Conservation (phyloP, 148 eudicot genomes). For the Nepenthes gracilis region DNA sequence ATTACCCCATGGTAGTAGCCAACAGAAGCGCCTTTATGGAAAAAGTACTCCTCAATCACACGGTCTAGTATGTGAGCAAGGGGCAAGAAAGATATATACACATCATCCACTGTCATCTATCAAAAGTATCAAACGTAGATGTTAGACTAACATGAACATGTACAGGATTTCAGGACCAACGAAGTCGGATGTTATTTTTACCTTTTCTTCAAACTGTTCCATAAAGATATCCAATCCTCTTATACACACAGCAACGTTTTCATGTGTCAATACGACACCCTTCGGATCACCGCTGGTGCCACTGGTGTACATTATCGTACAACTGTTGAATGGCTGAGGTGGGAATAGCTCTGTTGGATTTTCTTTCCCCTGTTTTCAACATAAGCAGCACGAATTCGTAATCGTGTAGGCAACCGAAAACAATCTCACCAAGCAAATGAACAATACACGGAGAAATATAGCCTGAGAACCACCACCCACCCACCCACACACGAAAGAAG, state of each 20-base stretch:
- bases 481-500: too few relatives aligned
- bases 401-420: background rate
- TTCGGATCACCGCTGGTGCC: slow-evolving; percentile 98
- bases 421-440: background rate
- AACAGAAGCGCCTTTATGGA: slow-evolving; percentile 94
- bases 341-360: slow-evolving; percentile 38
- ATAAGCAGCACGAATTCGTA: background rate
- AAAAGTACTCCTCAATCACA: slow-evolving; percentile 84
- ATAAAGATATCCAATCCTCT: slow-evolving; percentile 72
- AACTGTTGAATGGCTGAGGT: slow-evolving; percentile 52
- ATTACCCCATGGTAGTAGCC: slow-evolving; percentile 97
- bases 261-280: slow-evolving; percentile 91
- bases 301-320: slow-evolving; percentile 97
- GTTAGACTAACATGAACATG: slow-evolving; percentile 1
- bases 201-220: slow-evolving; percentile 95
- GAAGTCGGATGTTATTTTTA: slow-evolving; percentile 4
- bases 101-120: slow-evolving; percentile 87
- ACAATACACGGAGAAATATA: background rate
- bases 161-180: background rate
- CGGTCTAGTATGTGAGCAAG: slow-evolving; percentile 98
- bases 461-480: too few relatives aligned
- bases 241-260: slow-evolving; percentile 40
- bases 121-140: slow-evolving; percentile 3
- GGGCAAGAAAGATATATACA: slow-evolving; percentile 86
- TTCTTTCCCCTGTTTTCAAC: slow-evolving; percentile 49